Evolutionary conservation across 371 early-diverging fungal species (phyloP), one percentile per base, ranked within the genome.

Genomic region (Blakeslea trispora): DNA sequence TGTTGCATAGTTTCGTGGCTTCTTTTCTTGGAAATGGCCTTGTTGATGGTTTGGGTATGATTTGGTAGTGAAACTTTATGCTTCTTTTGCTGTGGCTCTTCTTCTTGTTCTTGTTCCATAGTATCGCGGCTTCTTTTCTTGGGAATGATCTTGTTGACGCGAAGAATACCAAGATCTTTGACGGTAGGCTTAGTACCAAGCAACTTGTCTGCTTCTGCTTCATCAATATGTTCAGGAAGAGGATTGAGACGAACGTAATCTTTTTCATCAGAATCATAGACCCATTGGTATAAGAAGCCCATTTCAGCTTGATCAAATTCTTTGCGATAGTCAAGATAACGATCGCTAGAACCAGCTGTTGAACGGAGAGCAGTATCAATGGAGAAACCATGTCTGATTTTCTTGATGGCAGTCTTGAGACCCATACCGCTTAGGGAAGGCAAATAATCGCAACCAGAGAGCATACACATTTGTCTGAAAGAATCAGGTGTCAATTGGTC

Each of bases 381-480:
- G 11, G 37, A 37, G 37, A 37, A 37, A 14, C 11, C 37, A 37
- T 47, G 23, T 7, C 15, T 32, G 18, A 28, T 31, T 17, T 32
- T 23, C 23, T 34, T 32, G 14, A 47, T 13, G 3, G 98, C 94
- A 28, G 83, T 94, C 63, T 88, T 90, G 37, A 98, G 59, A 0
- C 98, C 99, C 42, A 98, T 81, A 2, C 94, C 94, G 1, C 81
- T 84, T 4, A 94, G 72, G 0, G 91, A 91, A 2, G 88, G 81
- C 15, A 95, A 64, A 61, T 98, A 99, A 64, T 98, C 99, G 68
- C 99, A 99, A 7, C 99, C 99, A 5, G 94, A 87, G 19, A 98
- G 62, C 28, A 98, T 95, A 61, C 95, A 93, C 85, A 95, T 90
- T 3, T 62, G 56, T 28, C 61, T 19, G 3, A 61, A 19, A 9